Evolutionary conservation across 2,329 filamentous ascomycete genomes (phyloP), one percentile per base, ranked within the genome.

Genomic region (Cytospora chrysosperma): DNA sequence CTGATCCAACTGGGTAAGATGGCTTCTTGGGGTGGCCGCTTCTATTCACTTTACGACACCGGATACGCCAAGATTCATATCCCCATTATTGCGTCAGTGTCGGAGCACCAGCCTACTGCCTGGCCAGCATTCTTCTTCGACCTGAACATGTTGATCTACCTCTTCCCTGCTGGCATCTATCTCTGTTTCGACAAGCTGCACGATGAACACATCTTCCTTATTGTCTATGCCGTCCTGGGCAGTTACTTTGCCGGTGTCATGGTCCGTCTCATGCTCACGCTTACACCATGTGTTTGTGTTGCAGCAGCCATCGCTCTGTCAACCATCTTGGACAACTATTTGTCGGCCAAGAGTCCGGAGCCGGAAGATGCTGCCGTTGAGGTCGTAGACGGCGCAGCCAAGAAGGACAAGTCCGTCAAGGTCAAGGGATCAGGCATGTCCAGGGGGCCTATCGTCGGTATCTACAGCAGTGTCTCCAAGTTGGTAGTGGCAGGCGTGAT

Each of bases 101-200:
- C 95, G 1, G 95, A 99, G 80, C 95, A 99, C 81, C 95, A 99
- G 80, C 95, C 95, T 61, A 99, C 95, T 43, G 95, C 95, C 51
- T 99, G 95, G 95, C 95, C 95, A 2, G 92, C 96, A 19, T 99
- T 97, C 84, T 99, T 99, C 82, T 99, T 99, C 77, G 95, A 99
- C 73, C 84, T 99, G 70, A 97, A 96, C 82, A 88, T 99, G 81
- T 85, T 99, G 72, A 97, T 99, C 79, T 99, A 95, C 95, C 87
- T 99, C 59, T 98, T 99, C 87, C 95, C 95, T 4, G 96, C 95
- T 15, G 95, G 95, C 77, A 93, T 99, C 63, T 99, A 98, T 80
- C 88, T 99, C 79, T 97, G 93, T 82, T 99, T 98, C 88, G 90
- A 93, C 75, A 89, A 90, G 68, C 86, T 99, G 64, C 89, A 87